These are phyloP conservation scores for Ogataea methanolica DNA, from an alignment of 805 yeast species.

Conservation along the genomic window DNA sequence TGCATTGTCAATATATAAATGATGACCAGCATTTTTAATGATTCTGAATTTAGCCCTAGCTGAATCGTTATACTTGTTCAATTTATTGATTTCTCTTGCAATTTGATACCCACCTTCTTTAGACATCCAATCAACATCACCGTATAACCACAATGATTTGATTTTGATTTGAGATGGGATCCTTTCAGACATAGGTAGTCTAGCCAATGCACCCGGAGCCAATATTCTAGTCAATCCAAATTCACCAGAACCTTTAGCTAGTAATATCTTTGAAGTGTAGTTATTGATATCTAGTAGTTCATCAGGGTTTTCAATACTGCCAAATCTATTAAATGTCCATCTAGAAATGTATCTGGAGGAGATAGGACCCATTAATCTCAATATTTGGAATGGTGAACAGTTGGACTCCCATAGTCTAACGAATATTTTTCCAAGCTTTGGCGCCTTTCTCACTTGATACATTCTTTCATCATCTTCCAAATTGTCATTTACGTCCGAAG, in stretches of 20 bases:
- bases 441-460: conserved; percentile 30
- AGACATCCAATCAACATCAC: conserved; percentile 72
- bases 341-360: conserved; percentile 45
- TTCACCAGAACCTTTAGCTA: conserved; percentile 60
- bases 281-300: conserved; percentile 42
- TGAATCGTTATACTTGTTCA: conserved; percentile 5
- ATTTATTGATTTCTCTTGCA: conserved; percentile 30
- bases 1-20: conserved; percentile 49
- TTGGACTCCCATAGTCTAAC: conserved; percentile 48
- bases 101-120: conserved; percentile 50
- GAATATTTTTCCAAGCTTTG: conserved; percentile 32
- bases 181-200: conserved; percentile 53
- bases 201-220: conserved; percentile 54
- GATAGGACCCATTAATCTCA: conserved; percentile 49
- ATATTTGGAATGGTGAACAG: conserved; percentile 49
- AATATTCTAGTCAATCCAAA: conserved; percentile 55
- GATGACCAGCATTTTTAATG: conserved; percentile 47
- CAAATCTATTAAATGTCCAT: conserved; percentile 53
- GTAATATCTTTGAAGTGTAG: conserved; percentile 49
- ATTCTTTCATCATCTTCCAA: conserved; percentile 5
- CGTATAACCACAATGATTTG: conserved; percentile 58
- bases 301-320: conserved; percentile 21
- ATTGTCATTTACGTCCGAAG: conserved; percentile 8
- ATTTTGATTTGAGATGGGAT: conserved; percentile 35
- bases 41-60: conserved; percentile 31